A percentile compares a stretch with the other conserved stretches of the same genome.
phyloP scores from a whole-genome alignment of 495 filamentous ascomycete genomes.

The Mycothermus thermophilus region DNA sequence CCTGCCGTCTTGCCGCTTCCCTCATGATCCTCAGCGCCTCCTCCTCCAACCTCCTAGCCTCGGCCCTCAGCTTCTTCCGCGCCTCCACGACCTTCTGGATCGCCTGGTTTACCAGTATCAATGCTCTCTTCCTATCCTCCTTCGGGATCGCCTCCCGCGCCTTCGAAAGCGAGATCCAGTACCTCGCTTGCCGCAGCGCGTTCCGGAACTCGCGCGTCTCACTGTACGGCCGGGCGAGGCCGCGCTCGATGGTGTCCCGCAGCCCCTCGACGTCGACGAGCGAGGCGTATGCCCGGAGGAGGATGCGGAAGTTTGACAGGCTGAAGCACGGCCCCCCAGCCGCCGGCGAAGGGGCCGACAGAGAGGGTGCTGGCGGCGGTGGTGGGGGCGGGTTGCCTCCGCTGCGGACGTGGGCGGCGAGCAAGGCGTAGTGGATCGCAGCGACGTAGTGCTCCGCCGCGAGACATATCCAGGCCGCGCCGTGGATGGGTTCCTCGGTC shows the following conservation, averaged over 20 bases:
- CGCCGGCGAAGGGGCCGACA: no score
- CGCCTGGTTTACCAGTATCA: slow-evolving; percentile 6
- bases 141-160: neutral
- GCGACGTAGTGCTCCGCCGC: slow-evolving; percentile 14
- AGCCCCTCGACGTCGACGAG: slow-evolving; percentile 23
- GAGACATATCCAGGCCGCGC: slow-evolving; percentile 23
- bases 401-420: slow-evolving; percentile 18
- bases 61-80: slow-evolving; percentile 5
- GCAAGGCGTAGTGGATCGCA: slow-evolving; percentile 22
- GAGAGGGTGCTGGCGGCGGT: no score
- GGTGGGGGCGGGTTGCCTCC: neutral
- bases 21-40: slow-evolving; percentile 16
- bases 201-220: slow-evolving; percentile 16
- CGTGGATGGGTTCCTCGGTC: slow-evolving; percentile 18
- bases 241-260: slow-evolving; percentile 15
- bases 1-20: slow-evolving; percentile 12
- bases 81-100: slow-evolving; percentile 5
- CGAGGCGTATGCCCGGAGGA: slow-evolving; percentile 25
- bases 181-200: slow-evolving; percentile 21
- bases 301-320: slow-evolving; percentile 24
- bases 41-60: slow-evolving; percentile 7
- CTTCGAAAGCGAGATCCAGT: slow-evolving; percentile 5
- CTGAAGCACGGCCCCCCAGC: slow-evolving; percentile 18
- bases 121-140: neutral
- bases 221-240: slow-evolving; percentile 15